Conservation (phyloP, 2,329 filamentous ascomycete species). For the Fusarium coffeatum region DNA sequence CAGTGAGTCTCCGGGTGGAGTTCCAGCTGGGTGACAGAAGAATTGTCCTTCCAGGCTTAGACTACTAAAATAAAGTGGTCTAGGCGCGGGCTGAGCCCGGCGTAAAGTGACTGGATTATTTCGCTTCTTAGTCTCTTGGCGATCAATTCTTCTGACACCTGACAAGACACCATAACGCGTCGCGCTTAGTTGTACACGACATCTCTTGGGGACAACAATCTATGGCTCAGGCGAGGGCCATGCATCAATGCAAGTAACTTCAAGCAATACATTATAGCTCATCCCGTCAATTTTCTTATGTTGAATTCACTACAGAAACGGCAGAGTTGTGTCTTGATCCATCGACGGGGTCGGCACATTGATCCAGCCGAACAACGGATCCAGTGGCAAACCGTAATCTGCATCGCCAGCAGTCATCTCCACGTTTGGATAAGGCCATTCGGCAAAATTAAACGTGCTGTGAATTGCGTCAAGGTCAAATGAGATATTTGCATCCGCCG, state of each 20-base stretch:
- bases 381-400: not conserved
- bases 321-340: not conserved
- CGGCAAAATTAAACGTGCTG: not conserved
- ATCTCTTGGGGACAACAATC: not conserved
- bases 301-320: not conserved
- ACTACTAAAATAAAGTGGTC: too few relatives aligned
- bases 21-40: too few relatives aligned
- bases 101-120: too few relatives aligned
- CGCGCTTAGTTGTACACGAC: too few relatives aligned
- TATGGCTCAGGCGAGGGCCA: not conserved
- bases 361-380: conserved; percentile 19
- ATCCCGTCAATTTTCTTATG: accelerated
- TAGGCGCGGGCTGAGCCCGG: accelerated
- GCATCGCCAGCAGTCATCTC: not conserved
- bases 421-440: not conserved
- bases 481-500: accelerated
- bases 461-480: not conserved
- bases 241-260: not conserved
- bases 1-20: not conserved
- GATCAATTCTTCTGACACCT: too few relatives aligned
- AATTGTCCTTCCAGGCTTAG: too few relatives aligned
- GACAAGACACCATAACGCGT: too few relatives aligned
- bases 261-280: not conserved
- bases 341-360: not conserved
- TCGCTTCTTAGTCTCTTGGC: too few relatives aligned